Base-by-base conservation (phyloP, 495 filamentous ascomycete genomes). In the Podospora australis region DNA sequence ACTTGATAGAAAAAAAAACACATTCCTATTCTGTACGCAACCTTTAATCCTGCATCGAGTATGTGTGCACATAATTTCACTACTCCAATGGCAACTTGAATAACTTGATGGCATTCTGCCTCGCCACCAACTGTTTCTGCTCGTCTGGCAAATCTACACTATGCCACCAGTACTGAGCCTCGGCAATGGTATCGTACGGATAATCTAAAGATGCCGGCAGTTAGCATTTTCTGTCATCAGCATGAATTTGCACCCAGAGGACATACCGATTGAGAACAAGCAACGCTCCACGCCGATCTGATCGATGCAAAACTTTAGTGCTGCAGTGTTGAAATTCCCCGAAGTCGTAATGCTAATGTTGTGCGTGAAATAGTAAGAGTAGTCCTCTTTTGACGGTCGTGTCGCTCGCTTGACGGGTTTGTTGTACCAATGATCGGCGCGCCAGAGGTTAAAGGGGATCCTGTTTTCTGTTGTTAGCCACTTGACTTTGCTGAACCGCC, bases 291-390 rank as follows among this genome's bases (percentile, higher is more conserved):
- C 39, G 0, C 65, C 65, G n/a, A 69, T 46, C 54, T 66, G 50
- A 7, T 67, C 50, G 50, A 78, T 60, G 9, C 77, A 61, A 63
- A 64, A 73, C 62, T 73, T 68, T 59, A 83, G 53, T 4, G 73
- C 75, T 2, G 64, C 58, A 7, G 77, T 82, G 16, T 70, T 76
- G 56, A 84, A 85, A 50, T 82, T 70, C 0, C 81, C 80, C 2
- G 69, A 75, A 0, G 81, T 83, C 0, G 81, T 84, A 49, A 83
- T 75, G 65, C 72, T 83, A 46, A 85, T 62, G 44, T 85, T 82
- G 35, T 72, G 61, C 14, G 65, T 74, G 53, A 82, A 82, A 54
- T 83, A 83, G 46, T 82, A 70, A 25, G 68, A 66, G 56, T 81
- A 78, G n/a, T 77, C 79, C 54, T 74, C 68, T 62, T 78, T 78